Conservation (phyloP, 805 yeast genomes). For the Brettanomyces sp. region DNA sequence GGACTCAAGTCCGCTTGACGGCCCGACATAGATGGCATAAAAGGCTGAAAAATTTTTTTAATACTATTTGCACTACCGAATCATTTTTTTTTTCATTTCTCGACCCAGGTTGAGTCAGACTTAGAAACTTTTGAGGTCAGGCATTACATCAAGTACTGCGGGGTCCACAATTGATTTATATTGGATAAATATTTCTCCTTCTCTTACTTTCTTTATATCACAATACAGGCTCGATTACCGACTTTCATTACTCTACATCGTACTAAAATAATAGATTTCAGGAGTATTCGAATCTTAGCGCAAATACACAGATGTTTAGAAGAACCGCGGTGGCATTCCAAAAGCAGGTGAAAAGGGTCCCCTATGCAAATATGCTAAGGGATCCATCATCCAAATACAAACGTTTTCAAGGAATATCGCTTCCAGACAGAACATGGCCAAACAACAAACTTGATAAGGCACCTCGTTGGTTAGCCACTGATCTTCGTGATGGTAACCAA, state of each 20-base stretch:
- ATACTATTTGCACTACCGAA: background rate
- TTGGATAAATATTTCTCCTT: too few species aligned
- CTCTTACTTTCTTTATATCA: too few species aligned
- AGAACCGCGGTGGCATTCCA: conserved; percentile 18
- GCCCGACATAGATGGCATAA: background rate
- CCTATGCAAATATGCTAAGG: conserved; percentile 45
- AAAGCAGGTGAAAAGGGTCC: conserved; percentile 16
- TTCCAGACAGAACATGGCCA: conserved; percentile 69
- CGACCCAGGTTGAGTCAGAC: too few species aligned
- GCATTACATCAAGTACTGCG: too few species aligned
- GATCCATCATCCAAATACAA: conserved; percentile 61
- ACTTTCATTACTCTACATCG: background rate
- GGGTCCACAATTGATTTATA: too few species aligned
- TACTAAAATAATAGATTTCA: too few species aligned
- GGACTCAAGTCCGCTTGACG: too few species aligned
- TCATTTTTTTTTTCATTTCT: too few species aligned
- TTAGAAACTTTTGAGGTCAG: too few species aligned
- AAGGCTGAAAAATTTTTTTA: background rate
- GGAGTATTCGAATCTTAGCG: background rate
- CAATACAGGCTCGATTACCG: too few species aligned
- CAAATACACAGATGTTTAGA: conserved; percentile 19
- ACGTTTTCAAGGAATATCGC: conserved; percentile 42
- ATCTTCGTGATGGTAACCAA: conserved; percentile 75
- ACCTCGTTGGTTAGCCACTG: conserved; percentile 76
- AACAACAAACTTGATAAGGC: conserved; percentile 54